Evolutionary conservation across 169 alveolate genomes (phyloP).

Genomic region (Cyclospora cayetanensis): DNA sequence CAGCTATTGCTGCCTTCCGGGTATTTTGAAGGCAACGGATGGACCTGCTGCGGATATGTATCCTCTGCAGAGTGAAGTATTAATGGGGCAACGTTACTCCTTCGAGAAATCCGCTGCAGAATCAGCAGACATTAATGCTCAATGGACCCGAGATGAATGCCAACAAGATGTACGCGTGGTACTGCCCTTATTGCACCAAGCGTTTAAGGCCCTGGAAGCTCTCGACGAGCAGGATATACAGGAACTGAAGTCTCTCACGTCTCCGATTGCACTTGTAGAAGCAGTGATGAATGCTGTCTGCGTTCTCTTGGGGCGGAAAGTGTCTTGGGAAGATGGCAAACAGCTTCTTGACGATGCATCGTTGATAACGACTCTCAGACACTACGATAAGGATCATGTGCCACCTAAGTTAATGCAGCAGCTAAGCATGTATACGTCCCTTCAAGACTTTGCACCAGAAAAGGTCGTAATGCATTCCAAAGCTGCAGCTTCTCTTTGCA

Average conservation of each 20-base stretch:
- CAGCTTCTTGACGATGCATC: conserved; percentile 87
- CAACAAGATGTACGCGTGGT: conserved; percentile 90
- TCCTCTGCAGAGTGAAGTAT: conserved; percentile 66
- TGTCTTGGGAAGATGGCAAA: conserved; percentile 92
- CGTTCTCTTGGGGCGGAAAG: conserved; percentile 86
- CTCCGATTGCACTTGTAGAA: conserved; percentile 90
- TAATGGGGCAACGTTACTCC: conserved; percentile 69
- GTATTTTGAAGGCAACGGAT: neutral
- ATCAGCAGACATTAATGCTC: conserved; percentile 44
- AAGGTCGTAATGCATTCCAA: conserved; percentile 78
- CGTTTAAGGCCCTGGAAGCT: conserved; percentile 90
- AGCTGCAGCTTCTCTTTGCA: conserved; percentile 89
- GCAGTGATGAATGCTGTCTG: conserved; percentile 90
- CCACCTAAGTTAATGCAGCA: conserved; percentile 81
- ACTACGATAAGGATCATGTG: conserved; percentile 85
- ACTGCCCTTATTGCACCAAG: conserved; percentile 90
- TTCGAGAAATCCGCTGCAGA: conserved; percentile 63
- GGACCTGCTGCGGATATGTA: conserved; percentile 66
- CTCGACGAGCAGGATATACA: conserved; percentile 89
- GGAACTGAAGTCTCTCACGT: conserved; percentile 89
- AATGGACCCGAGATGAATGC: conserved; percentile 47
- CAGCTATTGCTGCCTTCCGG: neutral
- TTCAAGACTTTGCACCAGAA: conserved; percentile 85
- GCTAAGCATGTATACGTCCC: conserved; percentile 84
- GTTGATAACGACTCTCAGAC: conserved; percentile 82